A percentile compares a stretch with the other conserved stretches of the same genome.
These are phyloP conservation scores for Paramecium pentaurelia DNA, from an alignment of 73 alveolate genomes.

Conservation along the genomic window DNA sequence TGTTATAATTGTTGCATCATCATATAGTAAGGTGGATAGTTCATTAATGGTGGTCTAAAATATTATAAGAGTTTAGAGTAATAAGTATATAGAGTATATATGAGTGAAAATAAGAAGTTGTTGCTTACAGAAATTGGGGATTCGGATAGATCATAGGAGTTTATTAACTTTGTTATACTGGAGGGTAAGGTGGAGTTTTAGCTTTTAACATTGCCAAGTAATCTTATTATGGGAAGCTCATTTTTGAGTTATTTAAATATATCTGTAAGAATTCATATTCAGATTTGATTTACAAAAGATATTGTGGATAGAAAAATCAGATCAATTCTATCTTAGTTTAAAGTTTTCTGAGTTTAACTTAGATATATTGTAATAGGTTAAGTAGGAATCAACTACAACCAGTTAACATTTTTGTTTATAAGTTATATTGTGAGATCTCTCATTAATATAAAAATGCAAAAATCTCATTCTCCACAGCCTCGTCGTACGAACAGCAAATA, in stretches of 20 bases:
- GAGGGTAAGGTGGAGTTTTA: not conserved
- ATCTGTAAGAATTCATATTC: not conserved
- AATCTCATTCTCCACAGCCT: constrained; percentile 10
- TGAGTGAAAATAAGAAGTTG: not conserved
- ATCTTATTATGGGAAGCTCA: constrained; percentile 18
- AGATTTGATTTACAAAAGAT: constrained; percentile 14
- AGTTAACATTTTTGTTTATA: not conserved
- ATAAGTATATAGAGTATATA: not conserved
- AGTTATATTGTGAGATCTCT: not conserved
- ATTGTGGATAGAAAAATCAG: not conserved
- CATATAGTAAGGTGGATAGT: not conserved
- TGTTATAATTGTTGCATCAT: constrained; percentile 2
- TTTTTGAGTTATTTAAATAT: constrained; percentile 15
- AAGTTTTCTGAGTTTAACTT: not conserved
- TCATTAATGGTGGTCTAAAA: not conserved
- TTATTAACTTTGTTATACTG: not conserved
- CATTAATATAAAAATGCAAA: not conserved
- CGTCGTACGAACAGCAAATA: not conserved
- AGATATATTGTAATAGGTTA: not conserved
- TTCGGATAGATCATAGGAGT: not conserved
- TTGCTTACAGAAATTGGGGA: not conserved
- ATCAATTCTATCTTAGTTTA: not conserved
- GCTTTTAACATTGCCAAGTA: constrained; percentile 29
- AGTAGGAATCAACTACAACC: not conserved
- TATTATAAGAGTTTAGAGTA: not conserved